Evolutionary conservation across 768 basidiomycete genomes (phyloP).

Genomic region (Erythrobasidium yunnanense): DNA sequence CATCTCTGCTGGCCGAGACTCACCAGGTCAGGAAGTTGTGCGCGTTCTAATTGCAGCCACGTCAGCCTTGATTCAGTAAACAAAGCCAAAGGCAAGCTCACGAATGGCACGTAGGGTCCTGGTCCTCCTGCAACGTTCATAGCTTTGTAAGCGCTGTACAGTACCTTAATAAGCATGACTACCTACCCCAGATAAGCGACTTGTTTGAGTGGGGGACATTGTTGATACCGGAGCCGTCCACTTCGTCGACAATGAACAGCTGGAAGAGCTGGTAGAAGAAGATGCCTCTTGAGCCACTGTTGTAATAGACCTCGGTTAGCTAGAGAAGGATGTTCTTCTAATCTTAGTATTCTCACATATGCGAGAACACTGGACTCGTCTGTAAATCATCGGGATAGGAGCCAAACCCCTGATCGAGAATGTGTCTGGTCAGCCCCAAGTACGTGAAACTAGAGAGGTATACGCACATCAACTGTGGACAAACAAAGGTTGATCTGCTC

Average conservation of each 20-base stretch:
- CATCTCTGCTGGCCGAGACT: constrained; percentile 49
- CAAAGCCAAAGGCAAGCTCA: not conserved
- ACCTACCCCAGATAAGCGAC: constrained; percentile 4
- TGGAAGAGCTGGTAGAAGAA: constrained; percentile 93
- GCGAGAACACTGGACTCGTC: constrained; percentile 30
- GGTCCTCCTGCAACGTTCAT: constrained; percentile 12
- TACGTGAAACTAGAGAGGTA: not conserved
- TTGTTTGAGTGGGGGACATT: constrained; percentile 46
- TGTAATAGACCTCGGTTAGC: constrained; percentile 40
- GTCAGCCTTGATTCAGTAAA: constrained; percentile 37
- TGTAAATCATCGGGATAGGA: constrained; percentile 59
- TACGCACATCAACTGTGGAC: constrained; percentile 19
- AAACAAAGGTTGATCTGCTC: too few species aligned
- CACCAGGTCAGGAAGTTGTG: constrained; percentile 51
- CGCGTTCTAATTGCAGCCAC: constrained; percentile 49
- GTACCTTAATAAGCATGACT: not conserved
- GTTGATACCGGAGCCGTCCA: constrained; percentile 54
- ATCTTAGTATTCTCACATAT: constrained; percentile 38
- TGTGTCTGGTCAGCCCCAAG: not conserved
- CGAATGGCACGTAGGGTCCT: constrained; percentile 20
- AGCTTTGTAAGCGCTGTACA: too few species aligned
- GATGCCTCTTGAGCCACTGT: constrained; percentile 73
- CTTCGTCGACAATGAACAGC: constrained; percentile 49
- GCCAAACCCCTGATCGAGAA: constrained; percentile 34
- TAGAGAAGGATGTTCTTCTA: constrained; percentile 39